phyloP scores from a whole-genome alignment of 163 green algal species.

The Trebouxiophyceae sp. region DNA sequence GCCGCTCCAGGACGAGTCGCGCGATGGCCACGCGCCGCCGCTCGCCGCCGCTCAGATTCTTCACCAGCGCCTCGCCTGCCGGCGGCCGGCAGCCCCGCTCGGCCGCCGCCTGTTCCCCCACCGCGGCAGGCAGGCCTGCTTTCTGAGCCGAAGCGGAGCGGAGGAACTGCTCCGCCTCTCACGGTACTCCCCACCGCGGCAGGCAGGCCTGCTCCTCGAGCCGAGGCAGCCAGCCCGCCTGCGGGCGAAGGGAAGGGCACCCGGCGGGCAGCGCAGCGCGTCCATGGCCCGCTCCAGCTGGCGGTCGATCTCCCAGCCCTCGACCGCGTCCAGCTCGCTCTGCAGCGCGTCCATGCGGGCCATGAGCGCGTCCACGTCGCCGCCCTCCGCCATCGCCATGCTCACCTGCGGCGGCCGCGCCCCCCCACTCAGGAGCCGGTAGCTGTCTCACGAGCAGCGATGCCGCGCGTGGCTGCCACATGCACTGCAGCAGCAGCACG shows the following conservation, averaged over 20 bases:
- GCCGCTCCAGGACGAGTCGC: conserved; percentile 61
- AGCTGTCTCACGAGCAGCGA: too few relatives aligned
- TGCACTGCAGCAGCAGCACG: too few relatives aligned
- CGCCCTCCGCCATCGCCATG: conserved; percentile 56
- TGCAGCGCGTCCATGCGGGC: conserved; percentile 65
- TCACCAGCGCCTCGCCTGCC: conserved; percentile 36
- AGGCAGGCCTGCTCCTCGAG: too few relatives aligned
- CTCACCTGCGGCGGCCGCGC: conserved; percentile 28
- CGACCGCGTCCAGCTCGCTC: conserved; percentile 56
- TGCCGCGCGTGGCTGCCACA: too few relatives aligned
- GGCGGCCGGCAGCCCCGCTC: too few relatives aligned
- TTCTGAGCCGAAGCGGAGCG: too few relatives aligned
- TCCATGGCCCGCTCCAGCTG: conserved; percentile 67
- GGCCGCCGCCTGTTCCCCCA: too few relatives aligned
- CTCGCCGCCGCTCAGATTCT: conserved; percentile 59
- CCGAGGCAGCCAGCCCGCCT: too few relatives aligned
- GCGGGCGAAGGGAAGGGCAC: not conserved
- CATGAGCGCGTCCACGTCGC: conserved; percentile 66
- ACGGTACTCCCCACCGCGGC: too few relatives aligned
- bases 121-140: too few relatives aligned
- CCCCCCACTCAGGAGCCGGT: too few relatives aligned
- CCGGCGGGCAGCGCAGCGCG: conserved; percentile 56
- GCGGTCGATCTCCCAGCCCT: conserved; percentile 78
- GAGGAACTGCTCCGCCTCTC: too few relatives aligned
- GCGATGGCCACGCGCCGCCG: conserved; percentile 65